Evolutionary conservation across 805 yeast species (phyloP).

Genomic region (Torulaspora maleeae): DNA sequence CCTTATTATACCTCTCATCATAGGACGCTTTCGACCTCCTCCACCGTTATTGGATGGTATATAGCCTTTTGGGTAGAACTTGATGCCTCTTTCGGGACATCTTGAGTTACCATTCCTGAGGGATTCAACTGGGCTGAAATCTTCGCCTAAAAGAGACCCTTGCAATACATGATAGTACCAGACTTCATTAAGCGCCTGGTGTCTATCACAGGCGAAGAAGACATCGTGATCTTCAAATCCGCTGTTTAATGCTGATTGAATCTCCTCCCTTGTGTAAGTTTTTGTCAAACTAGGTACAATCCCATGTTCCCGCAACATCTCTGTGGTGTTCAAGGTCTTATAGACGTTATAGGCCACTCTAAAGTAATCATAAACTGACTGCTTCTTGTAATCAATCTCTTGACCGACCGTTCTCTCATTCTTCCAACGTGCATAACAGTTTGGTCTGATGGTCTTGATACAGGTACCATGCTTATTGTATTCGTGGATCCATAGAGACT

Average conservation of each 20-base stretch:
- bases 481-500: slow-evolving; percentile 80
- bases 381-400: slow-evolving; percentile 19
- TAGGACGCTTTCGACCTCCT: slow-evolving; percentile 17
- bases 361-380: slow-evolving; percentile 64
- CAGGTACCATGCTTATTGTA: slow-evolving; percentile 94
- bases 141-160: slow-evolving; percentile 67
- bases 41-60: slow-evolving; percentile 27
- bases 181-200: slow-evolving; percentile 41
- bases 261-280: slow-evolving; percentile 54
- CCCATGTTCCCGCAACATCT: slow-evolving; percentile 62
- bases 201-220: slow-evolving; percentile 55
- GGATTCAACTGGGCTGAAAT: slow-evolving; percentile 60
- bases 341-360: slow-evolving; percentile 55
- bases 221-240: slow-evolving; percentile 51
- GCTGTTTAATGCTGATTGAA: slow-evolving; percentile 47
- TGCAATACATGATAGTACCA: slow-evolving; percentile 77
- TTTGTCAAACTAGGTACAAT: slow-evolving; percentile 58
- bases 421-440: slow-evolving; percentile 52
- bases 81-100: slow-evolving; percentile 69
- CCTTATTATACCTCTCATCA: slow-evolving; percentile 29
- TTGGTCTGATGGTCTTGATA: slow-evolving; percentile 69
- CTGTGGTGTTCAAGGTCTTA: slow-evolving; percentile 58
- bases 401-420: slow-evolving; percentile 4
- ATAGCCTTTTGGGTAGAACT: slow-evolving; percentile 63
- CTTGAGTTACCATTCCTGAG: slow-evolving; percentile 42